Base-by-base conservation (phyloP, 805 yeast species). In the Kodamaea neixiangensis region DNA sequence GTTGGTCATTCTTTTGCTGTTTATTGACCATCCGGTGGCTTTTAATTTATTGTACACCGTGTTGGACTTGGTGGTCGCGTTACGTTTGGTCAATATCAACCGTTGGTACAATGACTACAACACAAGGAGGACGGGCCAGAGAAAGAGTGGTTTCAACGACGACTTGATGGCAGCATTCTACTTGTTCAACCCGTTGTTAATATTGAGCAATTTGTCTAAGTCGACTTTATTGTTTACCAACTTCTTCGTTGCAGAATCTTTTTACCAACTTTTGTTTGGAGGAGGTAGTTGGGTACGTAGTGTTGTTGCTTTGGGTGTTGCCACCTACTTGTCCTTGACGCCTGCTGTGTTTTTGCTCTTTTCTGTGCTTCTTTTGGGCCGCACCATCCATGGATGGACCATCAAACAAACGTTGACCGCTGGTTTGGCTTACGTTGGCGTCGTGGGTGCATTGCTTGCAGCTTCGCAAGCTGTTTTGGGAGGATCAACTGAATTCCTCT, bases 141-240 rank as follows among this genome's bases (percentile, higher is more conserved):
- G 22, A 48, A 38, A 37, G 13, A 34, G 33, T 11, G 67, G 65
- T 1, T 65, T 68, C 52, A 52, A 57, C 45, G 77, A 80, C 38
- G 73, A 75, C 66, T 61, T 80, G 31, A 76, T 85, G 13, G 85
- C 86, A 1, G 69, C 86, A 11, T 74, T 86, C 46, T 93, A 87
- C 64, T 75, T 87, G 25, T 78, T 90, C 61, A 94, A 91, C 63
- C 99, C 99, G 7, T 72, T 92, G 58, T 71, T 83, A n/a, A 66
- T 91, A 2, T 65, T 89, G 46, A 78, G 92, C 9, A 78, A 84
- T 41, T 71, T 87, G 44, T 78, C 94, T 3, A 83, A 83, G 58
- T 86, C 96, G 0, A 81, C 96, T 0, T 70, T 77, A 17, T 59
- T 79, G 1, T 77, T 93, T 61, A 73, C 86, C 7, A 83, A 86